Conservation (phyloP, 306 rosid genomes). For the Trifolium subterraneum region DNA sequence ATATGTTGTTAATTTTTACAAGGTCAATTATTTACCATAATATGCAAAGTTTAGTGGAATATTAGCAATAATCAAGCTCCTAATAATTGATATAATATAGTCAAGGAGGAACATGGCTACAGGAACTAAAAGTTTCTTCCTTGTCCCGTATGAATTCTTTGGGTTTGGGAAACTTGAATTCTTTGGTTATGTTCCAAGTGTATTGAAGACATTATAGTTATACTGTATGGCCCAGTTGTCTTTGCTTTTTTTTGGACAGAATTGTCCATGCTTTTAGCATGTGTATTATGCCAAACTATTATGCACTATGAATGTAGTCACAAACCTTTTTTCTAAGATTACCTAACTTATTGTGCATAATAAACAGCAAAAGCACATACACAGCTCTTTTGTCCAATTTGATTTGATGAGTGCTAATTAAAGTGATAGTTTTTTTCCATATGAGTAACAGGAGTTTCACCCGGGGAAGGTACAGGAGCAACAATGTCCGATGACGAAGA, state of each 20-base stretch:
- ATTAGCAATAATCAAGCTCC: neutral
- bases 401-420: conserved; percentile 28
- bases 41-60: neutral
- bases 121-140: neutral
- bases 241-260: neutral
- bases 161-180: conserved; percentile 26
- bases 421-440: conserved; percentile 19
- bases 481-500: conserved; percentile 99
- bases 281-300: conserved; percentile 13
- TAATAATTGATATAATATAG: conserved; percentile 6
- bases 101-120: conserved; percentile 31
- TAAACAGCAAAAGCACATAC: conserved; percentile 11
- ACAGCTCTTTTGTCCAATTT: conserved; percentile 6
- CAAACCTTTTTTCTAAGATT: conserved; percentile 7
- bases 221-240: conserved; percentile 3
- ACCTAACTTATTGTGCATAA: conserved; percentile 26
- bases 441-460: conserved; percentile 78
- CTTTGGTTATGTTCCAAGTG: conserved; percentile 9
- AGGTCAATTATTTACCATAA: neutral
- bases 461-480: conserved; percentile 98
- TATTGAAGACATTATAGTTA: conserved; percentile 15
- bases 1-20: neutral
- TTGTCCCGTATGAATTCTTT: neutral
- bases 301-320: conserved; percentile 16
- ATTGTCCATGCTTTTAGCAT: conserved; percentile 34